Base-by-base conservation (phyloP, 441 rosid genomes). In the Erodium moschatum region DNA sequence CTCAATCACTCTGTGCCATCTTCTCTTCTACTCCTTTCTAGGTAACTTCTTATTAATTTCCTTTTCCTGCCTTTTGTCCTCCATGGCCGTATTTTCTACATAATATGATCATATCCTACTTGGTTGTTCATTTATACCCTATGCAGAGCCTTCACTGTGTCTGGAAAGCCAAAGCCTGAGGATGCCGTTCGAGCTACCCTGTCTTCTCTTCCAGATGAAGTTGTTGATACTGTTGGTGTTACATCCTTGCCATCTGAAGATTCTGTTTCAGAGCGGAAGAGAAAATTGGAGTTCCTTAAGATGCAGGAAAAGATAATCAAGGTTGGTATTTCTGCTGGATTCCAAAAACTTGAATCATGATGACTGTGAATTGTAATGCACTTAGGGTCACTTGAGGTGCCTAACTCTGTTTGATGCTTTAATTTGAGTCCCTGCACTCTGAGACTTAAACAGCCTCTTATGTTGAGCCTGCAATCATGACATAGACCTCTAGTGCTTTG, bases 301-400 rank as follows among this genome's bases (percentile, higher is more conserved):
- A 89, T 84, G 97, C 96, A 93, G 85, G 98, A 93, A 81, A 93
- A 91, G 76, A 74, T 86, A 64, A 93, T 93, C 76, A 89, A 93
- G 96, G 97, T 91, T 58, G 67, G 69, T 70, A 75, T 70, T 74
- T 56, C 63, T 56, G 4, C 13, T 18, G 63, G 27, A 56, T 56
- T 6, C 24, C 24, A 21, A 56, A 56, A 56, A 56, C 27, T 56
- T 56, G 24, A 18, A 18, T 19, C 6, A 16, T 16, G 24, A 56
- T 56, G 15, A 18, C 2, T 56, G 18, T 8, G 27, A 19, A 56
- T 19, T 19, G 6, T 18, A 21, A 19, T 56, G 63, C 63, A 56
- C 24, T 56, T 21, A 1, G 63, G 24, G 24, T 56, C 63, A 56
- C 63, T 56, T 56, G 19, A 18, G 24, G 18, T 9, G 21, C 62